These are phyloP conservation scores for Mortierella hygrophila DNA, from an alignment of 192 early-diverging fungal genomes.

Conservation along the genomic window DNA sequence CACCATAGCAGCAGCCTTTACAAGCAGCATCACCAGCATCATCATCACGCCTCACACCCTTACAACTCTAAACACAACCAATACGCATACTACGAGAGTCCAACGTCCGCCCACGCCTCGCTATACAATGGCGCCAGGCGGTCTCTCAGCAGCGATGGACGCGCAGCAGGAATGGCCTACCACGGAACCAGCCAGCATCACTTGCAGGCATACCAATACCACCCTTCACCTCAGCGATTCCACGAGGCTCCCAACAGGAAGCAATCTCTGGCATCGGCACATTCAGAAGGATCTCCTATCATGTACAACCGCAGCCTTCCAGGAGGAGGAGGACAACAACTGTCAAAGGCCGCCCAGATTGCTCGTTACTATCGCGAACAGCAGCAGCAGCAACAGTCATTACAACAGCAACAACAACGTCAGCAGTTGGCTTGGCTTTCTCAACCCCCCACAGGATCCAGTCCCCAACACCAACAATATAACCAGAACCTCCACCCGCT, in stretches of 20 bases:
- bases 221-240: not conserved
- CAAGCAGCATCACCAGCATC: not conserved
- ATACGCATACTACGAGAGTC: constrained; percentile 7
- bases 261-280: constrained; percentile 6
- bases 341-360: constrained; percentile 7
- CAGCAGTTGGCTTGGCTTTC: not conserved
- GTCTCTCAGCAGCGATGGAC: not conserved
- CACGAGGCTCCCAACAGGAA: not conserved
- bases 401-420: not conserved
- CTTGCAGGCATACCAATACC: not conserved
- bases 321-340: not conserved
- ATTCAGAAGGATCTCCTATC: constrained; percentile 6
- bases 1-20: not conserved
- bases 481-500: not conserved
- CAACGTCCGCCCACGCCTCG: not conserved
- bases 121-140: not conserved
- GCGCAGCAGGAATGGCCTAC: not conserved
- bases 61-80: not conserved
- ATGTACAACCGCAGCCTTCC: not conserved
- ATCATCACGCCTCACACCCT: not conserved
- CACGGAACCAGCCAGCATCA: not conserved
- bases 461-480: not conserved
- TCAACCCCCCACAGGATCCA: not conserved
- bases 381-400: constrained; percentile 17
- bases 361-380: constrained; percentile 22